Percentiles rank a stretch among this genome's conserved stretches.
phyloP scores from a whole-genome alignment of 352 stramenopile genomes.

The Pythium rishiriense region DNA sequence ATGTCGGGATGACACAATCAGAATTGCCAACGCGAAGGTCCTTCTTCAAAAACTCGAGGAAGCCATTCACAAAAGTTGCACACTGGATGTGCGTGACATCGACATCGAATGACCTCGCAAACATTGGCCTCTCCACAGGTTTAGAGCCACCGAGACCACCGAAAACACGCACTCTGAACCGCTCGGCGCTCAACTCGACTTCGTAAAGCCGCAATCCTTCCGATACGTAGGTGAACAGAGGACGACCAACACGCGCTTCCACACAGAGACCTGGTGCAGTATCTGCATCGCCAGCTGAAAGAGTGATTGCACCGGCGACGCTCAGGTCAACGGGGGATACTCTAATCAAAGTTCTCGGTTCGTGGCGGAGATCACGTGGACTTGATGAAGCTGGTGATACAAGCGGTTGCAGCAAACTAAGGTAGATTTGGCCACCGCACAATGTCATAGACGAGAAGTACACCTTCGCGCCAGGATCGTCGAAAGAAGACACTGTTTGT shows the following conservation, averaged over 20 bases:
- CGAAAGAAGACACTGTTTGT: conserved; percentile 35
- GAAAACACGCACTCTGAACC: conserved; percentile 50
- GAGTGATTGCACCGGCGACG: conserved; percentile 1
- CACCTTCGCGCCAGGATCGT: conserved; percentile 30
- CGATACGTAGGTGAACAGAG: conserved; percentile 42
- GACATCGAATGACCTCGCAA: conserved; percentile 34
- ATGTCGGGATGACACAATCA: conserved; percentile 29
- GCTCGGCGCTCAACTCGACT: conserved; percentile 36
- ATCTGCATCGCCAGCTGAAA: conserved; percentile 20
- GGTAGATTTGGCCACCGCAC: conserved; percentile 43
- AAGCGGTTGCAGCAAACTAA: conserved; percentile 43
- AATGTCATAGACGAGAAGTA: conserved; percentile 55
- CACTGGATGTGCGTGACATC: conserved; percentile 41
- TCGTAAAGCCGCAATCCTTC: conserved; percentile 64
- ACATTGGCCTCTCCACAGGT: background rate
- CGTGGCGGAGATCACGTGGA: conserved; percentile 10
- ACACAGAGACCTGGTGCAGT: background rate
- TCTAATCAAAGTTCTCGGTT: conserved; percentile 28
- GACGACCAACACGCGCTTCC: conserved; percentile 10
- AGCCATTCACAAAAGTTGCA: conserved; percentile 36
- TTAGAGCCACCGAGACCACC: conserved; percentile 16
- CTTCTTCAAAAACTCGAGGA: conserved; percentile 36
- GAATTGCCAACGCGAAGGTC: conserved; percentile 30
- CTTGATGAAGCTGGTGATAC: conserved; percentile 15
- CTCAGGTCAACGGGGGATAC: conserved; percentile 28